Evolutionary conservation across 495 filamentous ascomycete genomes (phyloP), one percentile per base, ranked within the genome.

Genomic region (Neurospora hispaniola): DNA sequence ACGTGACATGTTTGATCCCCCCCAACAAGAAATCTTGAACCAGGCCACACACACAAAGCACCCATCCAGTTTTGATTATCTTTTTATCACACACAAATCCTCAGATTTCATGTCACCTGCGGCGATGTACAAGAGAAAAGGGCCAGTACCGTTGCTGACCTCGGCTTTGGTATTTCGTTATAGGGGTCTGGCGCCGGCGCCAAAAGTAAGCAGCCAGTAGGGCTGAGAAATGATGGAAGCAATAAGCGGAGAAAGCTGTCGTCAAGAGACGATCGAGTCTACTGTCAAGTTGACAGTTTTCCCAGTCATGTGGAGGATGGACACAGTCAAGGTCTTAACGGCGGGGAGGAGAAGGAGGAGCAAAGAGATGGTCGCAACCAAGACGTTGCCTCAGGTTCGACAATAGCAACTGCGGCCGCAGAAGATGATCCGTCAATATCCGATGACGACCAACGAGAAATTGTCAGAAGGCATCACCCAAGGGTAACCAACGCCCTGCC

Each of bases 1-100:
- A 74, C 75, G 35, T 80, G 73, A 78, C 46, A 62, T 39, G 74
- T 38, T n/a, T 42, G 35, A 68, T 42, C 14, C n/a, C 35, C 69
- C 69, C 39, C 31, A 42, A 39, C 66, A 35, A 38, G 42, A 44
- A 70, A 38, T 35, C 3, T 68, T 69, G 73, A 31, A 66, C 54
- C 54, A 66, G 54, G 54, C 35, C 54, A 66, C 35, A 66, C 54
- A 66, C 54, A 38, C 54, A 66, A 27, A 66, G 54, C 54, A 31
- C 54, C 54, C 27, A 35, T 66, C 54, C 54, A 66, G 54, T 66
- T 66, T 43, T 70, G 73, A 46, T 68, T 35, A 71, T 39, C 69
- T 42, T 38, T 38, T 39, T 27, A 42, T 42, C 14, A 16, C 40
- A 20, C 54, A 66, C 54, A 66, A 31, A 66, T 66, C 31, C 54